phyloP scores from a whole-genome alignment of 1,139 yeast species.

The Taphrina flavorubra region DNA sequence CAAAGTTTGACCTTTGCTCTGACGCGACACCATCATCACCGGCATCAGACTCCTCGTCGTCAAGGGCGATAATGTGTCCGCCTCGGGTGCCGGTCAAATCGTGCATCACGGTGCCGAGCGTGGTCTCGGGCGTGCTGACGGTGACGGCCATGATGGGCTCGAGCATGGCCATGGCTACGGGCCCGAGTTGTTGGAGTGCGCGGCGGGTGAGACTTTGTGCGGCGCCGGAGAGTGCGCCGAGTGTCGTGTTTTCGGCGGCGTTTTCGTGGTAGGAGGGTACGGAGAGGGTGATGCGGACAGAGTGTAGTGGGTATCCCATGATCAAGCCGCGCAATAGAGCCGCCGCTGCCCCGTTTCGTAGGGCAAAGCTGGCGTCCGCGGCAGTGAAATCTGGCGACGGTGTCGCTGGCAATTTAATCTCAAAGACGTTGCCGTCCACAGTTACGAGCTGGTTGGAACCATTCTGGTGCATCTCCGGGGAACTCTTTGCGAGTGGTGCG shows the following conservation, averaged over 20 bases:
- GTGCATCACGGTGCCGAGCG: slow-evolving; percentile 81
- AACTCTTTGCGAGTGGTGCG: not conserved
- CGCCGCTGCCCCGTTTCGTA: slow-evolving; percentile 59
- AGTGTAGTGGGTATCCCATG: slow-evolving; percentile 68
- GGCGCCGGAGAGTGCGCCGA: slow-evolving; percentile 55
- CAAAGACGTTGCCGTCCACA: slow-evolving; percentile 29
- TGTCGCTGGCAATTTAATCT: slow-evolving; percentile 6
- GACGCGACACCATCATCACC: slow-evolving; percentile 31
- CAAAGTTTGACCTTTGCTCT: slow-evolving; percentile 47
- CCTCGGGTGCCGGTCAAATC: slow-evolving; percentile 74
- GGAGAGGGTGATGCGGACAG: slow-evolving; percentile 61
- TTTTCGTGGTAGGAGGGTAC: slow-evolving; percentile 55
- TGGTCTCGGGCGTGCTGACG: slow-evolving; percentile 71
- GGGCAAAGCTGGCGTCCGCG: slow-evolving; percentile 49
- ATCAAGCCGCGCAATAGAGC: slow-evolving; percentile 78
- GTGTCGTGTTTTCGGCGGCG: slow-evolving; percentile 48
- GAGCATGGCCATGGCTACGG: slow-evolving; percentile 59
- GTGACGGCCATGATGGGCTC: slow-evolving; percentile 87
- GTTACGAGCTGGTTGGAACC: too few species aligned
- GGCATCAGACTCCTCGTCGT: slow-evolving; percentile 46
- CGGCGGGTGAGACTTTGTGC: slow-evolving; percentile 57
- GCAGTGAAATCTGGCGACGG: slow-evolving; percentile 16
- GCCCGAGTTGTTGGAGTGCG: slow-evolving; percentile 51
- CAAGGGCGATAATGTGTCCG: slow-evolving; percentile 64
- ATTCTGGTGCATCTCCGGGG: not conserved